These are phyloP conservation scores for Blastobotrys attinorum DNA, from an alignment of 805 yeast species.

Conservation along the genomic window DNA sequence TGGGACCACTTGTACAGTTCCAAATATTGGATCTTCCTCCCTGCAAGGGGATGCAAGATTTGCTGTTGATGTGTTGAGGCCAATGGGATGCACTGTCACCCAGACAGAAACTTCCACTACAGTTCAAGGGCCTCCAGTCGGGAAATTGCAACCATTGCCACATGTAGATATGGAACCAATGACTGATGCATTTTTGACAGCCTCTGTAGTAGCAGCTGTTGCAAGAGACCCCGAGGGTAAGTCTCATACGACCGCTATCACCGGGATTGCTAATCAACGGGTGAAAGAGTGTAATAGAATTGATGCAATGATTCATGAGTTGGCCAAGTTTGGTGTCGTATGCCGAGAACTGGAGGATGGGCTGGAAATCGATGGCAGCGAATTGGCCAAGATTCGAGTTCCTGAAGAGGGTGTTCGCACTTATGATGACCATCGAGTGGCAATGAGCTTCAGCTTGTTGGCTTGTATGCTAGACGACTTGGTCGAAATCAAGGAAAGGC, in stretches of 20 bases:
- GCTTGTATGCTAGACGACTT: constrained; percentile 62
- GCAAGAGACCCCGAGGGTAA: constrained; percentile 45
- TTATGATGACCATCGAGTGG: constrained; percentile 96
- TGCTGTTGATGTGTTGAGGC: constrained; percentile 83
- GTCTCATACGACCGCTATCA: constrained; percentile 58
- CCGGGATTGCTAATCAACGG: constrained; percentile 96
- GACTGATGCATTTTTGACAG: constrained; percentile 98
- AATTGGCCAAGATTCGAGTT: constrained; percentile 34
- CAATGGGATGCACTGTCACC: constrained; percentile 89
- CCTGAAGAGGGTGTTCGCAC: constrained; percentile 65
- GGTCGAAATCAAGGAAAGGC: constrained; percentile 73
- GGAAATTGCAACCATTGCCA: constrained; percentile 58
- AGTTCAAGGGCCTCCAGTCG: constrained; percentile 78
- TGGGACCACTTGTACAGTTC: constrained; percentile 86
- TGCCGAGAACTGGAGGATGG: constrained; percentile 90
- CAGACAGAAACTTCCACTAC: constrained; percentile 86
- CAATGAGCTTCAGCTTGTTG: constrained; percentile 89
- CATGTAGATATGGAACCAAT: constrained; percentile 97
- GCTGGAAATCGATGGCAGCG: constrained; percentile 71
- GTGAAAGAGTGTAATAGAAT: constrained; percentile 97
- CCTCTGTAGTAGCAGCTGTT: constrained; percentile 93
- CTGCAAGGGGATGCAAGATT: constrained; percentile 96
- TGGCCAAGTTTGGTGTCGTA: constrained; percentile 82
- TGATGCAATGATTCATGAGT: constrained; percentile 83
- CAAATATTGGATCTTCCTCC: constrained; percentile 86